Evolutionary conservation across 2,329 filamentous ascomycete species (phyloP), one percentile per base, ranked within the genome.

Genomic region (Aspergillus quadricinctus): DNA sequence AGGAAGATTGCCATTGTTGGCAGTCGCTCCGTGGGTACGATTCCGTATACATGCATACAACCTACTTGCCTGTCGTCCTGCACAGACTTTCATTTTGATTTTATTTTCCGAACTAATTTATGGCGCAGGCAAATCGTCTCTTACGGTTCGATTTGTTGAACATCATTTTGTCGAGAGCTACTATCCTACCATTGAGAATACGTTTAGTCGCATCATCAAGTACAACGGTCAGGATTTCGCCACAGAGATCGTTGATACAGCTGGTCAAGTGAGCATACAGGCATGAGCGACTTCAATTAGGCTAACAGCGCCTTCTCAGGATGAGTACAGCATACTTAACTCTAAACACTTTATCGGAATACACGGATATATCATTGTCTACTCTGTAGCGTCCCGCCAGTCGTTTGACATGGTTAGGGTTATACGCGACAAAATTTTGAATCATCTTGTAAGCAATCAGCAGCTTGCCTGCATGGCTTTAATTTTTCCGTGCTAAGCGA

Each of bases 311-410:
- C 52, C 56, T 21, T 48, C 55, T 57, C 70, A 94, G 88, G 94
- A 99, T 80, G 94, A 99, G 77, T 99, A 99, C 80, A 96, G 90
- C 72, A 97, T 97, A 63, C 82, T 99, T 60, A 97, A 97, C 77
- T 96, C 90, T 61, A 97, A 97, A 79, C 93, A 97, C 74, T 97
- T 97, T 69, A 97, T 99, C 73, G 94, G 94, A 61, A 97, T 97
- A 64, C 94, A 99, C 79, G 94, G 94, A 56, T 99, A 97, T 76
- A 92, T 99, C 84, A 88, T 99, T 58, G 93, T 97, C 50, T 99
- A 99, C 77, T 96, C 92, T n/a, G 92, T 99, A 50, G 89, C 90
- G 23, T 96, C 90, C 49, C 87, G 90, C 69, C 89, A 94, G 66
- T 96, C 92, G 9, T 97, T 97, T 70, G 94, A 99, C 73, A 99